phyloP scores from a whole-genome alignment of 2,329 filamentous ascomycete species.

The Knufia fluminis region DNA sequence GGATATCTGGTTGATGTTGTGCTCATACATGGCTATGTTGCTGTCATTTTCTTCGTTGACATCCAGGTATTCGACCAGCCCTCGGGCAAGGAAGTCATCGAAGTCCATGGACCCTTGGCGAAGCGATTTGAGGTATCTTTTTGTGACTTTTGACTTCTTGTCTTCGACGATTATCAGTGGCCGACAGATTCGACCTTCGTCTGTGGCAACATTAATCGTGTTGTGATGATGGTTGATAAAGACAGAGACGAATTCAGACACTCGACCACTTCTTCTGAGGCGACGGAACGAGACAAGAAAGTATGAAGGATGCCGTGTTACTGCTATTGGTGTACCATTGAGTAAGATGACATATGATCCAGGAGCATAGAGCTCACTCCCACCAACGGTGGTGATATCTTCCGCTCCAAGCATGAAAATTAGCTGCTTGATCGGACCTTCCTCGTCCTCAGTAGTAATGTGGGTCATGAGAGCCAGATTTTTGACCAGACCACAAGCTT shows the following conservation, averaged over 20 bases:
- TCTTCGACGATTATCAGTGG: slow-evolving; percentile 94
- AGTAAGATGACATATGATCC: slow-evolving; percentile 87
- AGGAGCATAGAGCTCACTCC: slow-evolving; percentile 74
- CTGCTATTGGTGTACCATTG: slow-evolving; percentile 86
- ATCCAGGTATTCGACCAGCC: slow-evolving; percentile 91
- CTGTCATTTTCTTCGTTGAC: slow-evolving; percentile 96
- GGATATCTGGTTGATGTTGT: slow-evolving; percentile 69
- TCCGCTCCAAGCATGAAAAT: slow-evolving; percentile 80
- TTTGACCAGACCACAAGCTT: slow-evolving; percentile 95
- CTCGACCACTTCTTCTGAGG: slow-evolving; percentile 77
- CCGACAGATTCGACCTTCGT: slow-evolving; percentile 92
- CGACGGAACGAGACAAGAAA: slow-evolving; percentile 80
- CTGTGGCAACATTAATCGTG: slow-evolving; percentile 89
- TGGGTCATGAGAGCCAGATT: slow-evolving; percentile 98
- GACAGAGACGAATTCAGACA: slow-evolving; percentile 94
- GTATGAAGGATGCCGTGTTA: slow-evolving; percentile 75
- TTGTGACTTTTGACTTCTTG: slow-evolving; percentile 68
- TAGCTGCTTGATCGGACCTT: slow-evolving; percentile 77
- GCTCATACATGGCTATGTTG: slow-evolving; percentile 82
- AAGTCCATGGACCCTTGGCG: slow-evolving; percentile 79
- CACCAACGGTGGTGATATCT: slow-evolving; percentile 69
- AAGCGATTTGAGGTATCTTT: slow-evolving; percentile 68
- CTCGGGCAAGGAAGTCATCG: slow-evolving; percentile 83
- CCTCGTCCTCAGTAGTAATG: slow-evolving; percentile 93
- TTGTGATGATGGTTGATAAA: slow-evolving; percentile 90